Conservation (phyloP, 345 rosid species). For the Clarkia xantiana region DNA sequence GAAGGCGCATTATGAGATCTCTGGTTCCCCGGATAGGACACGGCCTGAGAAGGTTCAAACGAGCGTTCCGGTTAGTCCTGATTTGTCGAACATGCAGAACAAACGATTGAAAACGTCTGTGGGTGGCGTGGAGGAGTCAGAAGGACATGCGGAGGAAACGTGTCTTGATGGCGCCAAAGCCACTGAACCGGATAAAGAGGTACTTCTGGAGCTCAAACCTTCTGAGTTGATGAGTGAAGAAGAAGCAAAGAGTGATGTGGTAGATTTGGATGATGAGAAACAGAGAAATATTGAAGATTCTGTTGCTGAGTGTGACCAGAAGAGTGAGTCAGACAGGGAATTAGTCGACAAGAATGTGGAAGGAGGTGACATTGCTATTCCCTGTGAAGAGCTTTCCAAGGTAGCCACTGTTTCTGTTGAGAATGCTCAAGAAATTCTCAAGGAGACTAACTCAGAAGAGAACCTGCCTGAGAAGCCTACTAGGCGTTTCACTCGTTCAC, state of each 20-base stretch:
- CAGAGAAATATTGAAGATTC: slow-evolving; percentile 5
- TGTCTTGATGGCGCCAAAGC: neutral
- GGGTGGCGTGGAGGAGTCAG: slow-evolving; percentile 5
- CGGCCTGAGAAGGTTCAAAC: slow-evolving; percentile 26
- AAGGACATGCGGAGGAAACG: slow-evolving; percentile 7
- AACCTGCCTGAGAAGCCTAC: slow-evolving; percentile 12
- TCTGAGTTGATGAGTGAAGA: slow-evolving; percentile 30
- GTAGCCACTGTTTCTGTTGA: neutral
- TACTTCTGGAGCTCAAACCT: neutral
- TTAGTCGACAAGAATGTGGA: slow-evolving; percentile 1
- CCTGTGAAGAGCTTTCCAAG: slow-evolving; percentile 1
- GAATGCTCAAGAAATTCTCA: neutral
- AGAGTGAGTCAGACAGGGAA: neutral
- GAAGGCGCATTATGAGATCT: too few relatives aligned
- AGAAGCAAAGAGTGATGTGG: slow-evolving; percentile 61
- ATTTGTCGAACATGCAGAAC: neutral
- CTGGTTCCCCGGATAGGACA: slow-evolving; percentile 62
- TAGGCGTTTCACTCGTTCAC: slow-evolving; percentile 45
- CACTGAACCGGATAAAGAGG: too few relatives aligned
- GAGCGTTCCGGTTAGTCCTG: slow-evolving; percentile 1
- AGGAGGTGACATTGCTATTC: neutral
- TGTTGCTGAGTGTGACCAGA: slow-evolving; percentile 10
- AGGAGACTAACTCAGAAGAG: slow-evolving; percentile 1
- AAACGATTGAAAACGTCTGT: slow-evolving; percentile 22
- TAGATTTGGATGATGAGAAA: slow-evolving; percentile 38